Conservation (phyloP, 495 filamentous ascomycete genomes). For the Daldinia childiae region DNA sequence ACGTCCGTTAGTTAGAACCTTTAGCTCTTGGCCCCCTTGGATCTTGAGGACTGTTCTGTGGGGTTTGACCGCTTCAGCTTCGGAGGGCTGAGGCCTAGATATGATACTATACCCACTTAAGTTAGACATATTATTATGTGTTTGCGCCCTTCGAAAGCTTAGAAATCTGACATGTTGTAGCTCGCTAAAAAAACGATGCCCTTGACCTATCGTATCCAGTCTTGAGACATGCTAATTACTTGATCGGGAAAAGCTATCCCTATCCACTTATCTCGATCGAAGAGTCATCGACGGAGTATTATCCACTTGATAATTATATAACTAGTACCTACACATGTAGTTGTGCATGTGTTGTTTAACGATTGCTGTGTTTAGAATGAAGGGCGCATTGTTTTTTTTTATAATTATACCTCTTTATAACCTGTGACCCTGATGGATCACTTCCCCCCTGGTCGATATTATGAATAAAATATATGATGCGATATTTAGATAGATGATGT, state of each 20-base stretch:
- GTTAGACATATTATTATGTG: not conserved
- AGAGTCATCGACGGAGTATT: constrained; percentile 31
- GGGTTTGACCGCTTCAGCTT: constrained; percentile 1
- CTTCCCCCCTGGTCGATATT: not conserved
- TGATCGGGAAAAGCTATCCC: constrained; percentile 22
- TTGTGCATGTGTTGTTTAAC: not conserved
- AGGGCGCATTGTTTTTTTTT: not conserved
- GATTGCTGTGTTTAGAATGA: not conserved
- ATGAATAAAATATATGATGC: not conserved
- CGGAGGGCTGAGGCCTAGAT: constrained; percentile 3
- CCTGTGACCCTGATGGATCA: not conserved
- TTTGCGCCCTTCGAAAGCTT: not conserved
- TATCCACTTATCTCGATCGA: constrained; percentile 24
- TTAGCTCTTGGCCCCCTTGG: not conserved
- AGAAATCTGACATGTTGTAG: constrained; percentile 29
- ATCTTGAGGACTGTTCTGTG: not conserved
- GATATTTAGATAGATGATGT: not conserved
- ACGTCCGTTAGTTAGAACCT: not conserved
- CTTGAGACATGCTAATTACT: constrained; percentile 23
- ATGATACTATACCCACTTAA: constrained; percentile 15
- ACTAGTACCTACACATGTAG: not conserved
- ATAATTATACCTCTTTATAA: not conserved
- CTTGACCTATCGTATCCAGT: constrained; percentile 30
- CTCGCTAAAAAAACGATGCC: constrained; percentile 7
- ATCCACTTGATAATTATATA: not conserved